Conservation (phyloP, 352 stramenopile genomes). For the Thraustotheca clavata region DNA sequence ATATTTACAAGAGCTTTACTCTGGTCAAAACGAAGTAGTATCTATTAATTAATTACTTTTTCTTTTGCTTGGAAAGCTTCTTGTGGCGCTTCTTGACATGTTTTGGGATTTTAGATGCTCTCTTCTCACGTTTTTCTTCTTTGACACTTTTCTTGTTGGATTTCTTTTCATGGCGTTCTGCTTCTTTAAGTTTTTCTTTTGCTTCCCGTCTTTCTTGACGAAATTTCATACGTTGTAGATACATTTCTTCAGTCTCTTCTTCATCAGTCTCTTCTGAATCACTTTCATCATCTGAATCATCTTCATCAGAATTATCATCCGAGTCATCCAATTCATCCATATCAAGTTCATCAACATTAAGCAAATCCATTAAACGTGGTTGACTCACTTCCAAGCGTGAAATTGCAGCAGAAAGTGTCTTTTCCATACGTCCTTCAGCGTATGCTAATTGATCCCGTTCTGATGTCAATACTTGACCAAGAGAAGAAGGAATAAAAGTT, state of each 20-base stretch:
- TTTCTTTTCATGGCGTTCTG: slow-evolving; percentile 78
- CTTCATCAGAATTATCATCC: slow-evolving; percentile 25
- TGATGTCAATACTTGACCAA: slow-evolving; percentile 89
- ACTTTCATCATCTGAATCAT: slow-evolving; percentile 31
- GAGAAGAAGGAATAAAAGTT: slow-evolving; percentile 90
- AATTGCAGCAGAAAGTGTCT: slow-evolving; percentile 67
- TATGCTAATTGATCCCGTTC: slow-evolving; percentile 81
- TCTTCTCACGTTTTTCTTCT: slow-evolving; percentile 88
- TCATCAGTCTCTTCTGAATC: slow-evolving; percentile 67
- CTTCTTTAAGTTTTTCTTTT: slow-evolving; percentile 40
- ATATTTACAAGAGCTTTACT: too few relatives aligned
- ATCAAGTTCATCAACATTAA: slow-evolving; percentile 55
- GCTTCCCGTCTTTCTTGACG: slow-evolving; percentile 70
- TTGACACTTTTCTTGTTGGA: slow-evolving; percentile 95
- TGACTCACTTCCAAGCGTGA: slow-evolving; percentile 55
- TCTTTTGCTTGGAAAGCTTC: slow-evolving; percentile 90
- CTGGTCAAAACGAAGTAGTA: too few relatives aligned
- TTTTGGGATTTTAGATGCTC: slow-evolving; percentile 98
- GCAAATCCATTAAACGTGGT: slow-evolving; percentile 60
- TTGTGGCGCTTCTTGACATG: slow-evolving; percentile 98
- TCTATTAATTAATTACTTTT: too few relatives aligned
- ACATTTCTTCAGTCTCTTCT: slow-evolving; percentile 38
- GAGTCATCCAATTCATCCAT: slow-evolving; percentile 33
- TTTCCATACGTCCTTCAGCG: slow-evolving; percentile 79
- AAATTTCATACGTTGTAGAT: slow-evolving; percentile 67